Conservation (phyloP, 129 eudicot species). For the Saussurea involucrata region DNA sequence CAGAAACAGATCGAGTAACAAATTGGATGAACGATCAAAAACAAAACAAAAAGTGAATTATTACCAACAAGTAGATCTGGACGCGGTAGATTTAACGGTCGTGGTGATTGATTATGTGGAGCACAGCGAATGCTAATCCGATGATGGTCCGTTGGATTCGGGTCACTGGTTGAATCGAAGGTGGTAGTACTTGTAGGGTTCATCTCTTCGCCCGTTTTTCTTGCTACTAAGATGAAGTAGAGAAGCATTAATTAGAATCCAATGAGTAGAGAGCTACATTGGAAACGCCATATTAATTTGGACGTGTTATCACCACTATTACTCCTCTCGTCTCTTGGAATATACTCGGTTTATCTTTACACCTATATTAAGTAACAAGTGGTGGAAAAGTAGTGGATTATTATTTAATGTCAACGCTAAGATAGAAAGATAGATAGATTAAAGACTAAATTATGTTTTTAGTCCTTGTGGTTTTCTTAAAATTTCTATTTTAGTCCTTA, state of each 20-base stretch:
- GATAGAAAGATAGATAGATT: no score
- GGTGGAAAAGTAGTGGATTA: no score
- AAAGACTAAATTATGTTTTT: no score
- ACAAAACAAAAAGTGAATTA: neutral
- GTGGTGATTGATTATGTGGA: neutral
- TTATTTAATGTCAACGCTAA: no score
- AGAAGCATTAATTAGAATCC: neutral
- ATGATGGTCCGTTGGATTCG: neutral
- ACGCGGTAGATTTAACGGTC: slow-evolving; percentile 6
- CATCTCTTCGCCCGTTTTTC: neutral
- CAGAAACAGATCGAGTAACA: neutral
- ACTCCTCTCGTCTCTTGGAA: no score
- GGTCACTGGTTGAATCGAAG: neutral
- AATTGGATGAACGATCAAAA: neutral
- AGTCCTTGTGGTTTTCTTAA: no score
- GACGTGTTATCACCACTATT: no score
- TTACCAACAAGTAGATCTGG: slow-evolving; percentile 1
- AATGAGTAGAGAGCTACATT: neutral
- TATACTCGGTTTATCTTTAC: no score
- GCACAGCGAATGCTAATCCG: neutral
- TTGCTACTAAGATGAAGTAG: neutral
- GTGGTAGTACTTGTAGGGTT: neutral
- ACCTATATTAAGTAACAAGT: no score
- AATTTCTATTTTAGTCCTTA: no score
- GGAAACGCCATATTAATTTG: no score